phyloP scores from a whole-genome alignment of 139 green algal species.

The Pedinophyceae sp. region DNA sequence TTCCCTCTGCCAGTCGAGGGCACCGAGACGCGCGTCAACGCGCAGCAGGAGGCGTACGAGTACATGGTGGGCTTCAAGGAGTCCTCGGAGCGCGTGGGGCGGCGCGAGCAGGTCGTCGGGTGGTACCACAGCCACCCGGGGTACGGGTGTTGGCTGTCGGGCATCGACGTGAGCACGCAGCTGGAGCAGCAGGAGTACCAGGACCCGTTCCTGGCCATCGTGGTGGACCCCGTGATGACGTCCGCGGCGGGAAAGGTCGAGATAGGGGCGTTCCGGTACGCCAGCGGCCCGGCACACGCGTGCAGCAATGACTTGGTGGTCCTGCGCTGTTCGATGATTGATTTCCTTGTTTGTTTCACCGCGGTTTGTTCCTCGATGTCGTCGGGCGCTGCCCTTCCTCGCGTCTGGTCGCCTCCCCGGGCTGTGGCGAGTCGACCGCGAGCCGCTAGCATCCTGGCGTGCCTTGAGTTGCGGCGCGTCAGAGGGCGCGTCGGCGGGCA shows the following conservation, averaged over 20 bases:
- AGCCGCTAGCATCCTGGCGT: no score
- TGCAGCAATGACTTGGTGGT: no score
- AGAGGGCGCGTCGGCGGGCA: no score
- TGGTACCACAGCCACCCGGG: constrained; percentile 98
- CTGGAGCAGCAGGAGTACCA: constrained; percentile 57
- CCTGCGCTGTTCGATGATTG: no score
- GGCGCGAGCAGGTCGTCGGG: constrained; percentile 84
- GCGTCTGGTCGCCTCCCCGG: no score
- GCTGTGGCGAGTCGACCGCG: no score
- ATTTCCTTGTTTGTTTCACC: no score
- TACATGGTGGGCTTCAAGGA: constrained; percentile 87
- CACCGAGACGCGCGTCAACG: constrained; percentile 94
- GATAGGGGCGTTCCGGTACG: constrained; percentile 84
- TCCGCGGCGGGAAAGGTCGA: constrained; percentile 90
- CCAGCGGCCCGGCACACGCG: no score
- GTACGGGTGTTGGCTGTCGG: constrained; percentile 97
- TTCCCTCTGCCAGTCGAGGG: constrained; percentile 96
- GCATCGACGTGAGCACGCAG: constrained; percentile 74
- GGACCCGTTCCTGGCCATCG: constrained; percentile 91
- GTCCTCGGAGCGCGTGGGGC: constrained; percentile 29
- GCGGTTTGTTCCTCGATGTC: no score
- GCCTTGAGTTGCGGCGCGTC: no score
- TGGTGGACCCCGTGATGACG: constrained; percentile 93
- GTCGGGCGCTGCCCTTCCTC: no score
- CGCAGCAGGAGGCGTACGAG: constrained; percentile 75